Base-by-base conservation (phyloP, 1,284 basidiomycete genomes). In the Gymnopus androsaceus region DNA sequence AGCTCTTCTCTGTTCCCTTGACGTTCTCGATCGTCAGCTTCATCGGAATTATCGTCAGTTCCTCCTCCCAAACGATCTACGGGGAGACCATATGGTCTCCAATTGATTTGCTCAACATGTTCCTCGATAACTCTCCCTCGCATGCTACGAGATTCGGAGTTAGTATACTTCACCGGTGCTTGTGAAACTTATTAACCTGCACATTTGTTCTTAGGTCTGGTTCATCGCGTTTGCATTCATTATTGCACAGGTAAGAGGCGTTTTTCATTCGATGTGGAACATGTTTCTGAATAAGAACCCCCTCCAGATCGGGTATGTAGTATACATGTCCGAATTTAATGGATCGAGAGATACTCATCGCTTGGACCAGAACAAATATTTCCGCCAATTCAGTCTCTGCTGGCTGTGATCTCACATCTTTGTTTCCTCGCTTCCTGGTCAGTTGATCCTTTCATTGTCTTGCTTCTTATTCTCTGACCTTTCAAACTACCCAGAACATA, bases 341-440 rank as follows among this genome's bases (percentile, higher is more conserved):
- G 15, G 46, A 14, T 30, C 34, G 12, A 34, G 31, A 50, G 54
- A 52, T 54, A 54, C 53, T 23, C 56, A n/a, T n/a, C n/a, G n/a
- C n/a, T n/a, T n/a, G 38, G 31, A 11, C 44, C 27, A 86, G 85
- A 27, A 88, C 86, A 41, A 92, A 91, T 69, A 89, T 93, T 64
- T 88, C 88, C 11, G 91, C 93, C 50, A 95, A 95, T 74, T 88
- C 88, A 3, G 84, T 94, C 61, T 88, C 85, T 34, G 92, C 92
- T 4, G 91, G 93, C 5, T 92, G 90, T 65, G 92, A 95, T 71
- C 73, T 94, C 61, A 93, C 92, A 1, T 85, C 91, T 2, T 77
- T 94, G 33, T 76, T 85, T 63, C 90, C 92, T 55, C 85, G 87
- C 28, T 94, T 85, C 73, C 85, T 95, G 66, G 83, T 84, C 61